phyloP scores from a whole-genome alignment of 176 grass and related monocot species.

The Oryza punctata region DNA sequence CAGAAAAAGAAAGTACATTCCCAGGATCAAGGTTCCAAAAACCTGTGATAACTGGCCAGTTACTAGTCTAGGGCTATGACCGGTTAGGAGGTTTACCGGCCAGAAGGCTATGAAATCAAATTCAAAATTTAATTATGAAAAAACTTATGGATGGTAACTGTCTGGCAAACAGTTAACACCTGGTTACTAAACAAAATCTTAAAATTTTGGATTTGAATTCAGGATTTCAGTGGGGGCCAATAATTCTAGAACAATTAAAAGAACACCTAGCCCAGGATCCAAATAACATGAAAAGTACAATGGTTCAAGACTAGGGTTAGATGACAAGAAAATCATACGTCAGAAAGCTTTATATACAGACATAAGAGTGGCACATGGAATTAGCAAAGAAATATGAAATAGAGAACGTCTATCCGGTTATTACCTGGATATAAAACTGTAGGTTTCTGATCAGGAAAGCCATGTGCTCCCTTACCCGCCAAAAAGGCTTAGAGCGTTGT shows the following conservation, averaged over 20 bases:
- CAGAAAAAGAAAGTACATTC: slow-evolving; percentile 3
- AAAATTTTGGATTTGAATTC: neutral
- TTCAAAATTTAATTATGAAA: neutral
- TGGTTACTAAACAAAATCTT: neutral
- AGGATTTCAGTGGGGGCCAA: neutral
- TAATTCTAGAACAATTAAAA: neutral
- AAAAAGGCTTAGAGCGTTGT: slow-evolving; percentile 77
- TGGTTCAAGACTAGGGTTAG: neutral
- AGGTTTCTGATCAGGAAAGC: slow-evolving; percentile 98
- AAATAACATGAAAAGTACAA: neutral
- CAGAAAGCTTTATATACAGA: neutral
- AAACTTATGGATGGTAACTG: neutral
- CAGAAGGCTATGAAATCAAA: neutral
- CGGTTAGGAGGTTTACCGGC: neutral
- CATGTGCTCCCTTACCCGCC: slow-evolving; percentile 98
- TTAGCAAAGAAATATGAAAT: neutral
- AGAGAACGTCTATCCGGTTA: slow-evolving; percentile 11
- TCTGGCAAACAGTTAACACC: neutral
- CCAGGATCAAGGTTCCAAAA: neutral
- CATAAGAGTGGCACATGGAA: slow-evolving; percentile 9
- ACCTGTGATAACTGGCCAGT: neutral
- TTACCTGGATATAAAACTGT: slow-evolving; percentile 98
- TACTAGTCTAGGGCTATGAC: neutral
- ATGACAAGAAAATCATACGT: slow-evolving; percentile 9
- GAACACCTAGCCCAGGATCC: neutral